These are phyloP conservation scores for Calycina marina DNA, from an alignment of 2,329 filamentous ascomycete species.

Conservation along the genomic window DNA sequence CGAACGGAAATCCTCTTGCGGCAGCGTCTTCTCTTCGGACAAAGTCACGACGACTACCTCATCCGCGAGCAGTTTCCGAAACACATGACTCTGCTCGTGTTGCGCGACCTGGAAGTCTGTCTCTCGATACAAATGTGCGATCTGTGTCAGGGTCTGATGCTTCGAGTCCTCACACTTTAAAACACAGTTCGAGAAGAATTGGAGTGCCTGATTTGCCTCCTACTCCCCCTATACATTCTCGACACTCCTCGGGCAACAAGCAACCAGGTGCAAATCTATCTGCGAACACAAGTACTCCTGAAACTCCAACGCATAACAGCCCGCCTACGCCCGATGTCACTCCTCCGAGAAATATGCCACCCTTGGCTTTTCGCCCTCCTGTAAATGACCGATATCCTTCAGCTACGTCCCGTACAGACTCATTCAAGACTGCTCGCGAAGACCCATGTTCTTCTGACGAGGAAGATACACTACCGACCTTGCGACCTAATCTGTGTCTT, in stretches of 20 bases:
- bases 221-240: constrained; percentile 47
- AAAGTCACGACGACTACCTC: constrained; percentile 21
- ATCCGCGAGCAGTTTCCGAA: constrained; percentile 16
- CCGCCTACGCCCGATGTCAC: constrained; percentile 65
- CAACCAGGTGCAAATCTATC: constrained; percentile 1
- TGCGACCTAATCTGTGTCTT: constrained; percentile 22
- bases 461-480: constrained; percentile 32
- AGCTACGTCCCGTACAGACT: constrained; percentile 36
- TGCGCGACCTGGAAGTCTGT: constrained; percentile 12
- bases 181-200: constrained; percentile 20
- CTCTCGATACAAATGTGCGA: constrained; percentile 15
- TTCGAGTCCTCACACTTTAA: constrained; percentile 20
- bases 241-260: constrained; percentile 36
- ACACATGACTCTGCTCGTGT: constrained; percentile 8
- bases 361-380: constrained; percentile 31
- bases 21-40: constrained; percentile 18
- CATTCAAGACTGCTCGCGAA: constrained; percentile 59
- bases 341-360: constrained; percentile 42
- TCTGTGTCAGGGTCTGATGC: constrained; percentile 16
- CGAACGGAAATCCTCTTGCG: constrained; percentile 14
- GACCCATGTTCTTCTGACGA: constrained; percentile 46
- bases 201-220: constrained; percentile 36
- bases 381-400: constrained; percentile 30
- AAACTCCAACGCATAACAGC: constrained; percentile 51
- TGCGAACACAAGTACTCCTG: constrained; percentile 24